phyloP scores from a whole-genome alignment of 208 protist genomes.

The Acanthamoeba sp. region DNA sequence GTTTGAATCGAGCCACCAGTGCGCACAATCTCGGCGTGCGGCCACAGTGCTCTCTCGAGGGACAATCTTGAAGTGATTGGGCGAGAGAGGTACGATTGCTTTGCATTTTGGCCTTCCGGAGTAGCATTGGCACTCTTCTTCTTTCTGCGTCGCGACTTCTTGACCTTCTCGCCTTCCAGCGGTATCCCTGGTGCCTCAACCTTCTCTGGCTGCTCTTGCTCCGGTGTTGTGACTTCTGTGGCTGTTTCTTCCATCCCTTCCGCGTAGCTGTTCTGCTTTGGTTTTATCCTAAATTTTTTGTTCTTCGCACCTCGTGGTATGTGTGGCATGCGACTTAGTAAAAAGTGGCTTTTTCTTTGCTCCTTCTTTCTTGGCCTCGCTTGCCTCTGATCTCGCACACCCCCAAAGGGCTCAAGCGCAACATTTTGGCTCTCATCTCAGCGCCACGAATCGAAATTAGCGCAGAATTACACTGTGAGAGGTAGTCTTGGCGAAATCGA shows the following conservation, averaged over 20 bases:
- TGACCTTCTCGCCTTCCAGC: conserved; percentile 18
- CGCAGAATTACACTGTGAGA: too few relatives aligned
- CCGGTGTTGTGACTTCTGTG: background rate
- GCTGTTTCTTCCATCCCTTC: background rate
- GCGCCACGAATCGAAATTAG: background rate
- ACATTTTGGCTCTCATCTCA: background rate
- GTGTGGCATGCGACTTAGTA: background rate
- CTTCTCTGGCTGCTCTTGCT: background rate
- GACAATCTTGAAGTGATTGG: background rate
- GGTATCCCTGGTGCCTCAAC: background rate
- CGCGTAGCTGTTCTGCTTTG: background rate
- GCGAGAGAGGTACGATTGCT: background rate
- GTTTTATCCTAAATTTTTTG: background rate
- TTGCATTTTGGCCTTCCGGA: background rate
- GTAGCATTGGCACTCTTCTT: background rate
- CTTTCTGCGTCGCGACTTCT: conserved; percentile 16
- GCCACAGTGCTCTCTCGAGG: too few relatives aligned
- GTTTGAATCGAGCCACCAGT: too few relatives aligned
- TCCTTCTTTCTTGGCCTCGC: background rate
- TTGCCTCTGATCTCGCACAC: background rate
- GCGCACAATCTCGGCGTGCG: too few relatives aligned
- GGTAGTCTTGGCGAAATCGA: too few relatives aligned
- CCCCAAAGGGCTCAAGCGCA: background rate
- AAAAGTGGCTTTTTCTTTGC: background rate
- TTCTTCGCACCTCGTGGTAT: background rate